phyloP scores from a whole-genome alignment of 306 rosid species.

The Abrus precatorius region DNA sequence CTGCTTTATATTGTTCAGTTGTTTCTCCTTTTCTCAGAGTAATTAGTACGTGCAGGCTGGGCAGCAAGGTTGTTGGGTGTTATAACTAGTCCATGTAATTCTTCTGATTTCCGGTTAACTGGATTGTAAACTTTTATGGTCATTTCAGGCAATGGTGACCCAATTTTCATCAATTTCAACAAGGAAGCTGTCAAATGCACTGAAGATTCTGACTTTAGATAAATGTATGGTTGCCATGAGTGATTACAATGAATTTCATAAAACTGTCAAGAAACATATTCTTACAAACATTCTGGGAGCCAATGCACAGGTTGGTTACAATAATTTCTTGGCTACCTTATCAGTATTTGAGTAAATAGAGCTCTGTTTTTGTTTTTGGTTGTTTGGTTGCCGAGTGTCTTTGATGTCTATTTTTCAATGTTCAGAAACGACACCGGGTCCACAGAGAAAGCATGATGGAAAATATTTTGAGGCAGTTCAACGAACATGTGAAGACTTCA shows the following conservation, averaged over 20 bases:
- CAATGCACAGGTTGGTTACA: conserved; percentile 75
- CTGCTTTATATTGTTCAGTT: background rate
- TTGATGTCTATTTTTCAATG: conserved; percentile 26
- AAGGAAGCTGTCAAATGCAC: conserved; percentile 80
- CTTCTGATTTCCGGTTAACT: conserved; percentile 16
- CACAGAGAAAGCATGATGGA: conserved; percentile 73
- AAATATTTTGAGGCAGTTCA: conserved; percentile 59
- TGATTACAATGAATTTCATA: conserved; percentile 92
- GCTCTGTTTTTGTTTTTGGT: background rate
- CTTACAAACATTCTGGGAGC: conserved; percentile 77
- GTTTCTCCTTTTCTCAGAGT: conserved; percentile 20
- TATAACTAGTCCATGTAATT: background rate
- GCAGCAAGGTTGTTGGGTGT: background rate
- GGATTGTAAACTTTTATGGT: conserved; percentile 12
- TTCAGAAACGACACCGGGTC: conserved; percentile 77
- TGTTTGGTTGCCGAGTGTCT: conserved; percentile 11
- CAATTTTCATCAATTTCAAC: conserved; percentile 81
- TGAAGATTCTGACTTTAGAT: conserved; percentile 67
- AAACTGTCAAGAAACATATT: conserved; percentile 68
- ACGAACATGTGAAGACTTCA: conserved; percentile 60
- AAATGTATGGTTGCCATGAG: conserved; percentile 95
- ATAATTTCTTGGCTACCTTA: background rate
- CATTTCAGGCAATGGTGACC: conserved; percentile 89
- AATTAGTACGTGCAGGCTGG: background rate
- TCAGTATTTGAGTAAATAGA: background rate